These are phyloP conservation scores for Zoysia japonica DNA, from an alignment of 176 grass and related monocot species.

Conservation along the genomic window DNA sequence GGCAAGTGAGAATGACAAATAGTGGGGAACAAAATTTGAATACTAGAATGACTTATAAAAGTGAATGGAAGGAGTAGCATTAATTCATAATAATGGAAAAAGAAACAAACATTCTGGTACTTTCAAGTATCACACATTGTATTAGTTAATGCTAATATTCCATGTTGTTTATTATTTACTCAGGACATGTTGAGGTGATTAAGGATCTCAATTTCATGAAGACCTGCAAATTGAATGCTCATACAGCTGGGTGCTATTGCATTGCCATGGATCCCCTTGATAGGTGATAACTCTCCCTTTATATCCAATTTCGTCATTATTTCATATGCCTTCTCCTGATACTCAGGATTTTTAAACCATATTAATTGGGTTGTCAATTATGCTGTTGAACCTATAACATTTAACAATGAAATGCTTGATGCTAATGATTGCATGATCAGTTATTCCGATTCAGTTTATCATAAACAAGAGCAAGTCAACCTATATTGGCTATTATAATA, in stretches of 20 bases:
- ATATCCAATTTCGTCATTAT: background rate
- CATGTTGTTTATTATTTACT: slow-evolving; percentile 34
- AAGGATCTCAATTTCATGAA: slow-evolving; percentile 72
- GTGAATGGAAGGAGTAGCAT: no score
- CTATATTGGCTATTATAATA: background rate
- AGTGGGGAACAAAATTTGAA: no score
- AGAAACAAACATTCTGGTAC: background rate
- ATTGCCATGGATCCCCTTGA: slow-evolving; percentile 93
- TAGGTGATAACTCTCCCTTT: slow-evolving; percentile 57
- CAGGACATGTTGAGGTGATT: slow-evolving; percentile 85
- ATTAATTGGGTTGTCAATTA: slow-evolving; percentile 1
- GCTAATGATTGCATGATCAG: slow-evolving; percentile 3
- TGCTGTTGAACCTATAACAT: slow-evolving; percentile 6
- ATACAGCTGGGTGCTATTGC: slow-evolving; percentile 98
- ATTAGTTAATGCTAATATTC: slow-evolving; percentile 16
- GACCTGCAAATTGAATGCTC: slow-evolving; percentile 82
- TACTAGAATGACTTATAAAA: no score
- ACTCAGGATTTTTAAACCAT: background rate
- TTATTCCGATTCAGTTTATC: background rate
- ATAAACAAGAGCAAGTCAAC: background rate
- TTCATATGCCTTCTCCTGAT: background rate
- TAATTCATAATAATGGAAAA: no score
- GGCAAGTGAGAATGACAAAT: no score
- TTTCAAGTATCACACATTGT: slow-evolving; percentile 17
- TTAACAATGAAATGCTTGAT: slow-evolving; percentile 8